phyloP scores from a whole-genome alignment of 169 alveolate species.

The Eimeria brunetti region DNA sequence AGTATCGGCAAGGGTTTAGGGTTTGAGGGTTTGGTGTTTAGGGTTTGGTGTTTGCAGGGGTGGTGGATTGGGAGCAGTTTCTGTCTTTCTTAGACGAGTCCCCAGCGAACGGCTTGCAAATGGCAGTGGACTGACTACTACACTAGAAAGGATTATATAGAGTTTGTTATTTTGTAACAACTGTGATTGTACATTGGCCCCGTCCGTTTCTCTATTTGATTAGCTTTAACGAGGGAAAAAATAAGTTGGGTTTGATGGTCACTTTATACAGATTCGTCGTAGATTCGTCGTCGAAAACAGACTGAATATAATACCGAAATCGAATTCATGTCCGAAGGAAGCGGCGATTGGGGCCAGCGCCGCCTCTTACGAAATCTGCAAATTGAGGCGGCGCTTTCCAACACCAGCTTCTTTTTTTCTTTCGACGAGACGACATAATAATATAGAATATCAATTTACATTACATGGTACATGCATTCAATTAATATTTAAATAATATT shows the following conservation, averaged over 20 bases:
- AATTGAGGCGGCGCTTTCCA: conserved; percentile 16
- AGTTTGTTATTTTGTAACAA: too few species aligned
- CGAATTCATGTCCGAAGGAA: neutral
- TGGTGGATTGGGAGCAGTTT: conserved; percentile 69
- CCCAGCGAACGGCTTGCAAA: conserved; percentile 45
- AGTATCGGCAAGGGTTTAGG: too few species aligned
- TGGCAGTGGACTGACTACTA: neutral
- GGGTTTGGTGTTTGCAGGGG: conserved; percentile 17
- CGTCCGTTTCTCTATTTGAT: too few species aligned
- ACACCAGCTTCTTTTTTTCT: neutral
- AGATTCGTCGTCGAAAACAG: too few species aligned
- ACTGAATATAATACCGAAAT: neutral
- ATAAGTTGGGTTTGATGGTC: neutral
- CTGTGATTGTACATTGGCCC: too few species aligned
- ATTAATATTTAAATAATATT: too few species aligned
- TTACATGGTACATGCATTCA: too few species aligned
- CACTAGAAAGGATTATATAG: neutral
- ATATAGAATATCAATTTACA: neutral
- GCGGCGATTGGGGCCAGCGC: conserved; percentile 27
- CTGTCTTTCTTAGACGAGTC: conserved; percentile 41
- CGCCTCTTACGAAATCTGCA: neutral
- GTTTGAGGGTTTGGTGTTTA: neutral
- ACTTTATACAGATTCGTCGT: neutral
- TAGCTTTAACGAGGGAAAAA: neutral
- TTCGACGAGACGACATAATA: conserved; percentile 3